Evolutionary conservation across 139 green algal genomes (phyloP).

Genomic region (Chlamydomonas asymmetrica): DNA sequence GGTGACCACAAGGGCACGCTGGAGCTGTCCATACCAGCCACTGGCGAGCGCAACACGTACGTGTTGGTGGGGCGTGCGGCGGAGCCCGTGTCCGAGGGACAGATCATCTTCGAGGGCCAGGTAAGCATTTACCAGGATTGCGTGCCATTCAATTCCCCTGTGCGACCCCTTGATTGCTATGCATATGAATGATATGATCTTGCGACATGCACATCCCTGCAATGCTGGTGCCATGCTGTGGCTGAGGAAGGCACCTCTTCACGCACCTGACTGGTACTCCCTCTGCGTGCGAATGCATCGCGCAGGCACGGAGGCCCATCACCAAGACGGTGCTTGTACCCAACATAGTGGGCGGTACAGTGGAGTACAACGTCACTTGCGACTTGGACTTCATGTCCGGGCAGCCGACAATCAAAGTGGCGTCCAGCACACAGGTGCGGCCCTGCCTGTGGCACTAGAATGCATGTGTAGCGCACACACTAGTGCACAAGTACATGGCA

Average conservation of each 20-base stretch:
- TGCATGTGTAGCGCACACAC: no score
- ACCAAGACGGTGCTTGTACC: constrained; percentile 53
- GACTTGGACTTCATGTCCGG: constrained; percentile 63
- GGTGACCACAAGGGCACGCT: constrained; percentile 56
- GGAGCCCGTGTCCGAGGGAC: constrained; percentile 68
- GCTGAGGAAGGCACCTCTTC: neutral
- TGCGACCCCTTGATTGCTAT: neutral
- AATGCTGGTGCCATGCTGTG: no score
- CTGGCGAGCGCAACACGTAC: constrained; percentile 62
- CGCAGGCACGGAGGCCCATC: constrained; percentile 34
- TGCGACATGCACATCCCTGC: no score
- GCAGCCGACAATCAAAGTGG: constrained; percentile 23
- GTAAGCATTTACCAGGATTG: constrained; percentile 4
- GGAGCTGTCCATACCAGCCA: constrained; percentile 61
- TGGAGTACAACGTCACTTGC: constrained; percentile 28
- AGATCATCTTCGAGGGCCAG: constrained; percentile 67
- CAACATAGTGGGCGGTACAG: constrained; percentile 53
- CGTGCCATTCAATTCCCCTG: neutral
- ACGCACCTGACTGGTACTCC: neutral
- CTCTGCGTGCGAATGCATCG: no score
- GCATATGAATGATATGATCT: no score
- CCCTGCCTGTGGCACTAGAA: no score
- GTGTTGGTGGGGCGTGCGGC: constrained; percentile 51
- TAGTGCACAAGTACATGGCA: no score
- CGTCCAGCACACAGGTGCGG: no score